A percentile compares a stretch with the other conserved stretches of the same genome.
phyloP scores from a whole-genome alignment of 1,139 yeast species.

The Diutina siamensis region DNA sequence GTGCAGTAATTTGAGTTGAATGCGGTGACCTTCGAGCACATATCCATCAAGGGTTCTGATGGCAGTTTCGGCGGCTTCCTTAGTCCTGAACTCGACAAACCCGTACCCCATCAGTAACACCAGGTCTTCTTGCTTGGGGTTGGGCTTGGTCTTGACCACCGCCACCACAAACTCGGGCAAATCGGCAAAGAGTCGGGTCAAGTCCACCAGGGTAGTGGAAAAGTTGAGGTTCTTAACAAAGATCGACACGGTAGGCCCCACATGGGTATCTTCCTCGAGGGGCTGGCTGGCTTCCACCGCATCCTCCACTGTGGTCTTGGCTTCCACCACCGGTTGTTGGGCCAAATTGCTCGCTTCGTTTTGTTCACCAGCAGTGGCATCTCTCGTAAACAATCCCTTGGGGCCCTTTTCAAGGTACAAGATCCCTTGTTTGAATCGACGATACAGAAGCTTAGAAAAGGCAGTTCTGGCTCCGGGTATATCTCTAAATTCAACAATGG shows the following conservation, averaged over 20 bases:
- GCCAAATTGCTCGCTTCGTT: constrained; percentile 12
- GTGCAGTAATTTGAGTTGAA: constrained; percentile 80
- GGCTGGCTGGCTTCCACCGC: constrained; percentile 20
- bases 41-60: constrained; percentile 65
- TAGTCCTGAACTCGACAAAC: constrained; percentile 77
- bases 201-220: constrained; percentile 50
- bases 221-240: constrained; percentile 90
- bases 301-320: constrained; percentile 31
- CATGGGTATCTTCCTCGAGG: constrained; percentile 20
- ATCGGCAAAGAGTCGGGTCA: constrained; percentile 52
- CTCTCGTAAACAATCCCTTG: constrained; percentile 58
- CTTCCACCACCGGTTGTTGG: constrained; percentile 24
- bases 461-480: constrained; percentile 82
- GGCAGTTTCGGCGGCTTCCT: constrained; percentile 70
- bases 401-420: constrained; percentile 93
- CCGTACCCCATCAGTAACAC: constrained; percentile 94
- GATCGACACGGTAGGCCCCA: constrained; percentile 70
- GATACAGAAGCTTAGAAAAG: constrained; percentile 74
- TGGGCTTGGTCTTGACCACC: constrained; percentile 79
- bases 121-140: constrained; percentile 58
- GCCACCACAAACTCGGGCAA: constrained; percentile 76
- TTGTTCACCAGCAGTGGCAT: constrained; percentile 31
- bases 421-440: constrained; percentile 77
- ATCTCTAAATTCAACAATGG: constrained; percentile 85
- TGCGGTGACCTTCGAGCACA: constrained; percentile 77